Conservation (phyloP, 2,329 filamentous ascomycete genomes). For the Calonectria pauciramosa region DNA sequence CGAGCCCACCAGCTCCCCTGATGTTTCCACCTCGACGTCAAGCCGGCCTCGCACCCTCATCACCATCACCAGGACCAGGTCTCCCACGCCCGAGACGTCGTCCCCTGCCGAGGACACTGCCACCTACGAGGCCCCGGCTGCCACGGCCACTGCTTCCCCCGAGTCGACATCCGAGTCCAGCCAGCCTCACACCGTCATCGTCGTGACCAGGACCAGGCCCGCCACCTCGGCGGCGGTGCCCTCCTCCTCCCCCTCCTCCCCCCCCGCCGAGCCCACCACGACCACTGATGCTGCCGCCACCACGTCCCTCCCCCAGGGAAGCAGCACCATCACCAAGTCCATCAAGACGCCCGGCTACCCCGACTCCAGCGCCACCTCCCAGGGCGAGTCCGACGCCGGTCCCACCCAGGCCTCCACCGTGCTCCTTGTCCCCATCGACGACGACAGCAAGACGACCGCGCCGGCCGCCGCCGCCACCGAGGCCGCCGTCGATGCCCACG, state of each 20-base stretch:
- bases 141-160: not conserved
- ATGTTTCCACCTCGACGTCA: not conserved
- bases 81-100: slow-evolving; percentile 12
- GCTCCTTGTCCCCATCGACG: slow-evolving; percentile 46
- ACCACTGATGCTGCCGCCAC: slow-evolving; percentile 10
- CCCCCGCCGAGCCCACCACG: not conserved
- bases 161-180: not conserved
- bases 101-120: slow-evolving; percentile 7
- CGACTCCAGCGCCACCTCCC: slow-evolving; percentile 16
- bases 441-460: slow-evolving; percentile 28
- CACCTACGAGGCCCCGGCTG: not conserved
- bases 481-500: slow-evolving; percentile 27
- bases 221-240: not conserved
- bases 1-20: not conserved
- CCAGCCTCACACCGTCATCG: not conserved
- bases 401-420: slow-evolving; percentile 40
- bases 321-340: slow-evolving; percentile 45
- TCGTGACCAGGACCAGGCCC: not conserved
- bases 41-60: not conserved
- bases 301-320: slow-evolving; percentile 21
- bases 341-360: slow-evolving; percentile 42
- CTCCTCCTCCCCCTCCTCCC: no score
- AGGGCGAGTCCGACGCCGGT: not conserved
- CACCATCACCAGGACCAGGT: slow-evolving; percentile 14
- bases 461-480: slow-evolving; percentile 19